Evolutionary conservation across 176 grass and related monocot genomes (phyloP), one percentile per base, ranked within the genome.

Genomic region (Aegilops longissima): DNA sequence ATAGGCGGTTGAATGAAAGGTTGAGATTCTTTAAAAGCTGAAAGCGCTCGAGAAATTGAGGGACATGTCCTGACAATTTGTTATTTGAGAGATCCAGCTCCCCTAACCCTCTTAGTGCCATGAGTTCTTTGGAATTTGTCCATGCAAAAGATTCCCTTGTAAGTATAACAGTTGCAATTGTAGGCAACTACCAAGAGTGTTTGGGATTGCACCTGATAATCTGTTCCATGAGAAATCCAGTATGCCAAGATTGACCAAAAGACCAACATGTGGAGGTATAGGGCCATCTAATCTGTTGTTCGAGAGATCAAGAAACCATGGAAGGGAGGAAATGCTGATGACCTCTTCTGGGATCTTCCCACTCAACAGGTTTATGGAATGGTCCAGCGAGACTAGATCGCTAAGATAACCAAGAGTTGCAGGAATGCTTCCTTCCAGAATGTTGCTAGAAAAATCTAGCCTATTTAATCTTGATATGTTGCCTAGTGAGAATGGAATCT

Each of bases 231-330:
- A 51, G 73, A 86, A 45, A 23, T 76, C 16, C 63, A 77, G 47
- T 65, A 8, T 20, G n/a, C 7, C 49, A 86, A 64, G 7, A 47
- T 78, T 90, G 24, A 30, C 24, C 27, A 90, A 18, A 18, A 38
- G 23, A 9, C 88, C 70, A 31, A 90, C 59, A 21, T 35, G 16
- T n/a, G 83, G 70, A 11, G 73, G 2, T 8, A 90, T 59, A 0
- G 78, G 11, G 4, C 78, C 83, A 38, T 3, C 16, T 5, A 90
- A 42, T 5, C 12, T 33, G 66, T 90, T 90, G 31, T 58, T 30
- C 0, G 86, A 88, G 76, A 92, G 40, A 63, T 70, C 66, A 49
- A 92, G 70, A 6, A 10, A 30, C 52, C 18, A 0, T 16, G 3
- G 6, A 25, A 76, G 45, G 73, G 73, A 20, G 0, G 44, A 23